A percentile compares a stretch with the other conserved stretches of the same genome.
Evolutionary conservation across 306 rosid genomes (phyloP).

Genomic region (Vigna nakashimae): DNA sequence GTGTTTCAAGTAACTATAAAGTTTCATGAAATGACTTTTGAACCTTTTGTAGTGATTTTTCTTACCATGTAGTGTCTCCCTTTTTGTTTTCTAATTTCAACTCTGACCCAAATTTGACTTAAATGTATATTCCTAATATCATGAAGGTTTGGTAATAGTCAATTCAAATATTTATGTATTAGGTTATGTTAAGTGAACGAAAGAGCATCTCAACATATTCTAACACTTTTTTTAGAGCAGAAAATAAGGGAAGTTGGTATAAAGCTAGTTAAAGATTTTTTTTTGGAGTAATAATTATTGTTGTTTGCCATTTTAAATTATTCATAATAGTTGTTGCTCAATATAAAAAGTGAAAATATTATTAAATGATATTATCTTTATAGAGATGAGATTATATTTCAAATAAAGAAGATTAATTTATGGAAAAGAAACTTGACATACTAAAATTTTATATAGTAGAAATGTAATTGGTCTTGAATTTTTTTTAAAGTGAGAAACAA

Average conservation of each 20-base stretch:
- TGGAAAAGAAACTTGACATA: no score
- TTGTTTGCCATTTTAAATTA: neutral
- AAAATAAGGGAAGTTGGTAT: neutral
- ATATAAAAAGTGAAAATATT: neutral
- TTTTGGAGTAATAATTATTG: neutral
- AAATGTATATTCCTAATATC: neutral
- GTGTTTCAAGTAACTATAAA: neutral
- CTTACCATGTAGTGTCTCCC: neutral
- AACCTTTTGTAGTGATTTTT: neutral
- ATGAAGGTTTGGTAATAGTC: slow-evolving; percentile 10
- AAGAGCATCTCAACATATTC: neutral
- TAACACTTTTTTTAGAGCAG: neutral
- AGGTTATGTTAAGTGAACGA: neutral
- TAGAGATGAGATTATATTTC: neutral
- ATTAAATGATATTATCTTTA: neutral
- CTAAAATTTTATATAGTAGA: no score
- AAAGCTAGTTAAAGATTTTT: neutral
- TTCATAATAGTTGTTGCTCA: neutral
- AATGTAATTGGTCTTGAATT: no score
- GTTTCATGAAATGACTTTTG: neutral
- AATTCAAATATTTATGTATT: neutral
- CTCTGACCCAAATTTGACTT: neutral
- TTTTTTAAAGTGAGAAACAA: no score
- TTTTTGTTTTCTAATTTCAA: neutral
- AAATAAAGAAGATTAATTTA: no score